Base-by-base conservation (phyloP, 108 stramenopile species). In the Pseudonitzschia delicatissima region DNA sequence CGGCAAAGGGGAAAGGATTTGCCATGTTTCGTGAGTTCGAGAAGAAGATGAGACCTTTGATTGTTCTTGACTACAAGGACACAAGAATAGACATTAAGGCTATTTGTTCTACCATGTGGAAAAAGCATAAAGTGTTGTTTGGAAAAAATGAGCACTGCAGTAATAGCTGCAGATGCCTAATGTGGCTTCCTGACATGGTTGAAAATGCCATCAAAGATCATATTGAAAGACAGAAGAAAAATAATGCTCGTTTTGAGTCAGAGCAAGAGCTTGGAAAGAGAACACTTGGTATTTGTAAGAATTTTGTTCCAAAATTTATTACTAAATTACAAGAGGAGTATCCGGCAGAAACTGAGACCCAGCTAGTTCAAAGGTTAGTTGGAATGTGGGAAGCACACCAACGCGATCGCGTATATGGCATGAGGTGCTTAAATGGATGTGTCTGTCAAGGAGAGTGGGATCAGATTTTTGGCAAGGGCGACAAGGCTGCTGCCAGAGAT, bases 401-500 rank as follows among this genome's bases (percentile, higher is more conserved):
- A 27, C 18, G 31, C 27, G 20, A 61, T 32, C 60, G 45, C 4
- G 32, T 33, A 40, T 74, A 67, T 55, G 73, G 73, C 12, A 12
- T 65, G 12, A 50, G 5, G 4, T 74, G 73, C 37, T 45, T 1
- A 9, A 12, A 67, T 28, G 29, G 15, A 0, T 74, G 73, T 33
- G 34, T 26, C 20, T 74, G 73, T 62, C 26, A 29, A 21, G 61
- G 58, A 23, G 73, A 59, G 9, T 74, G 73, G 73, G 66, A 67
- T 23, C 33, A 36, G 18, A 37, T 74, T 8, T 74, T 74, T 58
- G 60, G 57, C 28, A 74, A 45, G 29, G 73, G 73, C 9, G 25
- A 63, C 47, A 31, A 36, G 25, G 29, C 6, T 9, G 6, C 28
- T 13, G 59, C 32, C 26, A 37, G 40, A 23, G 37, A 20, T 8